These are phyloP conservation scores for Penicillium atrosanguineum DNA, from an alignment of 495 filamentous ascomycete species.

Conservation along the genomic window DNA sequence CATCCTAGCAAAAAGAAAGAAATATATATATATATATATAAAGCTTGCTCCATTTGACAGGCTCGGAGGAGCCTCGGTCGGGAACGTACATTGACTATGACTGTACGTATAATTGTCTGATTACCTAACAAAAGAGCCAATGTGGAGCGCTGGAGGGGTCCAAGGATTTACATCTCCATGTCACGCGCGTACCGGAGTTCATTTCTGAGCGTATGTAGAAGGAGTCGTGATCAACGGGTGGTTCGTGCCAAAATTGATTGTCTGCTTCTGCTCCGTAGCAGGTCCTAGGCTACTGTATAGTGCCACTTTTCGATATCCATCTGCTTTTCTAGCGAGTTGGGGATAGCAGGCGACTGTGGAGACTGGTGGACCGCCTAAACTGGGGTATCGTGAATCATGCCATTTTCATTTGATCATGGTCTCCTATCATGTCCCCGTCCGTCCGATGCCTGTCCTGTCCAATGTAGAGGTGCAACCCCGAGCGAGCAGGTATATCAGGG, in stretches of 20 bases:
- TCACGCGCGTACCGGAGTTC: background rate
- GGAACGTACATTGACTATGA: background rate
- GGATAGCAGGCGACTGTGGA: background rate
- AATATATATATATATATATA: background rate
- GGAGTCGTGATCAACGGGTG: background rate
- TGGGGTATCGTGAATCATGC: background rate
- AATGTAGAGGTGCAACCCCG: background rate
- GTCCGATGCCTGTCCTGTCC: background rate
- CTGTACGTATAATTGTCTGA: background rate
- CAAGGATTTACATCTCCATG: background rate
- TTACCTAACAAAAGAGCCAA: background rate
- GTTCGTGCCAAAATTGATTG: background rate
- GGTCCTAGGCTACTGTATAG: background rate
- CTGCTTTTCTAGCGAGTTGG: background rate
- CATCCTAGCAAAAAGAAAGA: background rate
- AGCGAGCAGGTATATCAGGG: background rate
- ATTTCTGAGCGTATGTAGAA: background rate
- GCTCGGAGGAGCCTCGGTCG: background rate
- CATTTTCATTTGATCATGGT: background rate
- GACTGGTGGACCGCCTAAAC: background rate
- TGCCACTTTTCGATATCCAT: background rate
- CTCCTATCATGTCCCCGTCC: background rate
- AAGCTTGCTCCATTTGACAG: slow-evolving; percentile 11
- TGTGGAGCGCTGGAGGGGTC: background rate
- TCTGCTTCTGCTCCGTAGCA: background rate